These are phyloP conservation scores for Ceratocystis variospora DNA, from an alignment of 2,329 filamentous ascomycete species.

Conservation along the genomic window DNA sequence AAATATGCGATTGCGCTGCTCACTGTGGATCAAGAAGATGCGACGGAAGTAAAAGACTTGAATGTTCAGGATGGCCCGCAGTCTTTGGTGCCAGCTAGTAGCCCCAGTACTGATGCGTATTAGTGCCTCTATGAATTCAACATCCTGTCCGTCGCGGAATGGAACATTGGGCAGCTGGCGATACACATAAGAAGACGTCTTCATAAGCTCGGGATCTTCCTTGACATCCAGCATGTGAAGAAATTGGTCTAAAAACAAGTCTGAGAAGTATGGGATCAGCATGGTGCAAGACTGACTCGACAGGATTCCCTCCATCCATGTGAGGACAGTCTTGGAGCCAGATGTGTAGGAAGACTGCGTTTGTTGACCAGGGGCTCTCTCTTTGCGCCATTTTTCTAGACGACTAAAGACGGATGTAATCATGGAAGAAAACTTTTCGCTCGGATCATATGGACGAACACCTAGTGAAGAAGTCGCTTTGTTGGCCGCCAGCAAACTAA, in stretches of 20 bases:
- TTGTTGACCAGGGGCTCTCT: slow-evolving; percentile 75
- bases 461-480: slow-evolving; percentile 70
- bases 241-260: slow-evolving; percentile 78
- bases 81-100: slow-evolving; percentile 84
- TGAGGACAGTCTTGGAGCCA: slow-evolving; percentile 85
- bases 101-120: slow-evolving; percentile 78
- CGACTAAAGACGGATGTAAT: slow-evolving; percentile 63
- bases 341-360: slow-evolving; percentile 90
- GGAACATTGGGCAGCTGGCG: slow-evolving; percentile 91
- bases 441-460: slow-evolving; percentile 67
- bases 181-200: slow-evolving; percentile 91
- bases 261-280: slow-evolving; percentile 79
- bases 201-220: slow-evolving; percentile 90
- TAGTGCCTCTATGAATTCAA: slow-evolving; percentile 68
- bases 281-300: slow-evolving; percentile 87
- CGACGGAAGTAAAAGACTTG: slow-evolving; percentile 97
- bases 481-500: slow-evolving; percentile 61
- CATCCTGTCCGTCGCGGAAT: slow-evolving; percentile 73
- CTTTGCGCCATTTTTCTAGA: slow-evolving; percentile 75
- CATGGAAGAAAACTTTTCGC: slow-evolving; percentile 56
- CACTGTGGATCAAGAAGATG: slow-evolving; percentile 66
- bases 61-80: slow-evolving; percentile 93
- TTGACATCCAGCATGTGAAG: slow-evolving; percentile 99
- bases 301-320: slow-evolving; percentile 86
- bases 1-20: slow-evolving; percentile 69